These are phyloP conservation scores for Pseudogymnoascus sp. DNA, from an alignment of 2,329 filamentous ascomycete species.

Conservation along the genomic window DNA sequence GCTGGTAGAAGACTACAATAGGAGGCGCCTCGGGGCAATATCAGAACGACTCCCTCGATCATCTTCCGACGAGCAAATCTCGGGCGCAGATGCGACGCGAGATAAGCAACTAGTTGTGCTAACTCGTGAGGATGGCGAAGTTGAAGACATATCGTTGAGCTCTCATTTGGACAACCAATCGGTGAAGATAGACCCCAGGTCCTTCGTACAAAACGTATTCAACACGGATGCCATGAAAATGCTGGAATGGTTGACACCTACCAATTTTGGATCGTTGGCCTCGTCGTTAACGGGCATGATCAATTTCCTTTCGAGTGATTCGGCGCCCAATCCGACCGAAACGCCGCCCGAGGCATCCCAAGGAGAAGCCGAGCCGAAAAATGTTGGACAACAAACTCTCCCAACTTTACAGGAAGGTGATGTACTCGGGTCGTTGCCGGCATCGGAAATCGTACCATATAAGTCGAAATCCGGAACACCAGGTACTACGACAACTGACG, in stretches of 20 bases:
- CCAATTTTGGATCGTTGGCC: constrained; percentile 16
- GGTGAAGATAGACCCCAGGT: constrained; percentile 48
- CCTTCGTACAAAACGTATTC: constrained; percentile 59
- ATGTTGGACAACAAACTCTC: not conserved
- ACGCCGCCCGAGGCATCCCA: not conserved
- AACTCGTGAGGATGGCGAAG: not conserved
- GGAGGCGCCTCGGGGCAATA: not conserved
- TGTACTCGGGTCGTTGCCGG: not conserved
- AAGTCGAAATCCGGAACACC: not conserved
- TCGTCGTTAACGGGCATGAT: not conserved
- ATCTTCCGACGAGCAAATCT: not conserved
- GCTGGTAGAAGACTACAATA: not conserved
- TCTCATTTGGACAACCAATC: not conserved
- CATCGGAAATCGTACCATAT: not conserved
- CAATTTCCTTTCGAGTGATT: not conserved
- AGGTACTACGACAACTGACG: not conserved
- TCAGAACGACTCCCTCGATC: not conserved
- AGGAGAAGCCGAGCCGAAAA: not conserved
- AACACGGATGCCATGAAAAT: constrained; percentile 61
- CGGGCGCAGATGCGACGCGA: not conserved
- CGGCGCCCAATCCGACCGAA: not conserved
- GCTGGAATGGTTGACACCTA: constrained; percentile 62
- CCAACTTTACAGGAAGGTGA: not conserved
- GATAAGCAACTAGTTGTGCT: not conserved
- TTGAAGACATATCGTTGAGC: not conserved